These are phyloP conservation scores for Fallopia convolvulus DNA, from an alignment of 148 eudicot genomes.

Conservation along the genomic window DNA sequence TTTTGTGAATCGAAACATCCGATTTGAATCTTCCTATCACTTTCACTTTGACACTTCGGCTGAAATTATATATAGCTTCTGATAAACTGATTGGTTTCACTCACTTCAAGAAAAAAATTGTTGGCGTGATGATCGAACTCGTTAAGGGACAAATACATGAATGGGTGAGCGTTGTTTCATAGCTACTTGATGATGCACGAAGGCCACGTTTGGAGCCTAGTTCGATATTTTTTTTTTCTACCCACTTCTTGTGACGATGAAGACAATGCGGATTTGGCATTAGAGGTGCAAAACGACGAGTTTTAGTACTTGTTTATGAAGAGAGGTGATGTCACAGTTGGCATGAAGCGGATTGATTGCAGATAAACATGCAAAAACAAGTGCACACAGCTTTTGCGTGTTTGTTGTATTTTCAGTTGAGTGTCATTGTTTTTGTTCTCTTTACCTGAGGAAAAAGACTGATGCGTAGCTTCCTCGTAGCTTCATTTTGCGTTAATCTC, in stretches of 20 bases:
- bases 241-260: not conserved
- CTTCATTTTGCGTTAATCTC: not conserved
- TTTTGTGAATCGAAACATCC: not conserved
- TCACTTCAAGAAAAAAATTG: too few species aligned
- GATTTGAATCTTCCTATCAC: not conserved
- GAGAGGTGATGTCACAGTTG: not conserved
- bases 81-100: not conserved
- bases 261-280: not conserved
- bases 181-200: slow-evolving; percentile 3
- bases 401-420: not conserved
- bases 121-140: not conserved
- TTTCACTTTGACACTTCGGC: not conserved
- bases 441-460: not conserved
- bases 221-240: not conserved
- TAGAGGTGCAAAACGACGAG: not conserved
- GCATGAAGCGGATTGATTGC: not conserved
- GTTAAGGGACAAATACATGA: not conserved
- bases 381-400: not conserved
- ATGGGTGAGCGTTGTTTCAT: slow-evolving; percentile 1
- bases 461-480: not conserved
- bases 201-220: not conserved
- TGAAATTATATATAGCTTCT: not conserved
- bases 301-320: not conserved
- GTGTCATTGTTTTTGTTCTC: not conserved
- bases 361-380: not conserved